Evolutionary conservation across 176 grass and related monocot species (phyloP).

Genomic region (Thalia dealbata): DNA sequence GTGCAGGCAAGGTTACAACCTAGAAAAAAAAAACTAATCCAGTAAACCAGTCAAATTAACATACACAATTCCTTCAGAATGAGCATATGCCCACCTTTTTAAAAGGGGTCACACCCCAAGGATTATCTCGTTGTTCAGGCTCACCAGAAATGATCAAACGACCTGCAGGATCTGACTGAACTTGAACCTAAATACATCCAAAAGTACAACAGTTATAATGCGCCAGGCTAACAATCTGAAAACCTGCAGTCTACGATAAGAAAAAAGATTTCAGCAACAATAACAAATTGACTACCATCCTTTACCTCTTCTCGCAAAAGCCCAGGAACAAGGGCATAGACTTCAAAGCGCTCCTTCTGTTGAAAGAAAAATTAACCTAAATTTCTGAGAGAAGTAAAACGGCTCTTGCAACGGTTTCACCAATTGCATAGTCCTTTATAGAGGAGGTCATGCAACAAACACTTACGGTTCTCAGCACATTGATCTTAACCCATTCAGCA

Average conservation of each 20-base stretch:
- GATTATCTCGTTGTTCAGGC: slow-evolving; percentile 65
- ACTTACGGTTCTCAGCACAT: slow-evolving; percentile 62
- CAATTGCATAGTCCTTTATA: background rate
- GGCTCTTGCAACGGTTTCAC: background rate
- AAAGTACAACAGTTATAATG: background rate
- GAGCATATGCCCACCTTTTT: slow-evolving; percentile 45
- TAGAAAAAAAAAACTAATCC: slow-evolving; percentile 8
- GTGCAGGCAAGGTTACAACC: slow-evolving; percentile 90
- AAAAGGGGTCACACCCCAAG: slow-evolving; percentile 72
- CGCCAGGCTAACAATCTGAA: background rate
- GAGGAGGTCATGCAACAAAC: background rate
- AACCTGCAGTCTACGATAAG: background rate
- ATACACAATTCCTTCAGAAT: background rate
- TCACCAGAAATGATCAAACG: slow-evolving; percentile 86
- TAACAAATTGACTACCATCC: slow-evolving; percentile 8
- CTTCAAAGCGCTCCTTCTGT: slow-evolving; percentile 95
- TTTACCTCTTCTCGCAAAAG: slow-evolving; percentile 90
- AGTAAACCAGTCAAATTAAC: background rate
- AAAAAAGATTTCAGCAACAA: background rate
- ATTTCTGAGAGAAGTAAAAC: background rate
- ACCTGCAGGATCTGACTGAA: slow-evolving; percentile 93
- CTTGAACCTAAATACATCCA: slow-evolving; percentile 57
- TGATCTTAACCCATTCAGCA: slow-evolving; percentile 97
- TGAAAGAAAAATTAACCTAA: slow-evolving; percentile 3
- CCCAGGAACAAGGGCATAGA: slow-evolving; percentile 95